A percentile compares a stretch with the other conserved stretches of the same genome.
phyloP scores from a whole-genome alignment of 192 early-diverging fungal species.

The Pilobolus umbonatus region DNA sequence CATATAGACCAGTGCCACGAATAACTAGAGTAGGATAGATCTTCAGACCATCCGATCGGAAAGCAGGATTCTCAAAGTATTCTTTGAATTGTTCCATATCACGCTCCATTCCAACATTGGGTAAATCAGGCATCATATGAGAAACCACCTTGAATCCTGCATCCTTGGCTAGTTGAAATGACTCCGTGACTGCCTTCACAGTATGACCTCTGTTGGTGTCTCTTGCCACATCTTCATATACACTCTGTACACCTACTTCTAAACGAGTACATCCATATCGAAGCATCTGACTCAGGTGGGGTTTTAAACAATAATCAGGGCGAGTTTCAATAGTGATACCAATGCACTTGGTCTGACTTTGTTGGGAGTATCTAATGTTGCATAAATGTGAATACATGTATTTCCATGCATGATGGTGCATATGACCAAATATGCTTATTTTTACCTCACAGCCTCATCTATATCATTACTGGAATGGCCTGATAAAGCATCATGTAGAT shows the following conservation, averaged over 20 bases:
- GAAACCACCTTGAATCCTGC: constrained; percentile 98
- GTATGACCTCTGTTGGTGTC: constrained; percentile 99
- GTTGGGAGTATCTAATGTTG: constrained; percentile 83
- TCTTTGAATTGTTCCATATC: constrained; percentile 99
- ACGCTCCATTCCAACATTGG: constrained; percentile 99
- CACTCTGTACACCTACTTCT: constrained; percentile 98
- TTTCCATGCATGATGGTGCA: background rate
- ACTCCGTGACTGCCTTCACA: constrained; percentile 95
- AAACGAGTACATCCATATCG: constrained; percentile 97
- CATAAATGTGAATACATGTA: background rate
- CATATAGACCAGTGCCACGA: constrained; percentile 96
- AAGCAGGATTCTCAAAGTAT: constrained; percentile 98
- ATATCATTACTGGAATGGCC: constrained; percentile 87
- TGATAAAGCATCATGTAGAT: constrained; percentile 93
- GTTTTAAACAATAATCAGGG: constrained; percentile 97
- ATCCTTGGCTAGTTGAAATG: constrained; percentile 97
- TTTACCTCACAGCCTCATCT: constrained; percentile 91
- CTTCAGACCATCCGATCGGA: constrained; percentile 96
- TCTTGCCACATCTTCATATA: constrained; percentile 98
- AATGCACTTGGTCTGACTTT: constrained; percentile 94
- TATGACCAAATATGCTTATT: background rate
- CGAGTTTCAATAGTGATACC: constrained; percentile 99
- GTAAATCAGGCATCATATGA: constrained; percentile 99
- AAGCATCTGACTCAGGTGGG: constrained; percentile 97
- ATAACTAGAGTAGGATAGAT: constrained; percentile 99